Evolutionary conservation across 192 early-diverging fungal genomes (phyloP), one percentile per base, ranked within the genome.

Genomic region (Umbelopsis isabellina): DNA sequence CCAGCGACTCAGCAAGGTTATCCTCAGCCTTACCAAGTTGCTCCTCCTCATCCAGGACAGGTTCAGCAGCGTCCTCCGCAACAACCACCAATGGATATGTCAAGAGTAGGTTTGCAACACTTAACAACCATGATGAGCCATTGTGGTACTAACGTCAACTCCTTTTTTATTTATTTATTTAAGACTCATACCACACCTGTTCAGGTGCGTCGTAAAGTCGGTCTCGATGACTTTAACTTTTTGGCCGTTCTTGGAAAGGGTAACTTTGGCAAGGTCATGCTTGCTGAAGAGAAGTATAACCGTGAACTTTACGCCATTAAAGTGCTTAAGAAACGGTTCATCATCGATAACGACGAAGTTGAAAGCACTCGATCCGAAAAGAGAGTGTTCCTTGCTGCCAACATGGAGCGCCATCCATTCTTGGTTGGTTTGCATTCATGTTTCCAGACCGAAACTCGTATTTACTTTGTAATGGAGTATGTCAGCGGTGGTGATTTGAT

Each of bases 381-480:
- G 80, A 85, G 94, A n/a, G 94, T 97, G 4, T 93, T 98, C 76
- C 86, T 92, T 55, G 85, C 92, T 1, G 97, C 97, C 48, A 98
- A 93, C 81, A 78, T 85, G 73, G 92, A 91, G 65, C 90, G 90
- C 7, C 95, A 98, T 71, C 96, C 97, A 66, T 99, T 99, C 87
- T 82, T 99, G 46, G 91, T 97, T 46, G 94, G 93, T 18, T 79
- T 99, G 68, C 97, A 99, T 80, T 96, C 95, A 13, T 96, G 95
- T 77, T 98, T 97, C 84, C 95, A 97, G 77, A 95, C 94, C 0
- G 91, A 95, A 67, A 94, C 92, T 51, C 82, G 96, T 52, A 88
- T 99, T 44, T 99, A 97, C 82, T 98, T 97, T 83, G 96, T 97
- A 15, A 98, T 97, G 94, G 97, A 99, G 72, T 99, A 95, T 85